Percentiles rank a stretch among this genome's conserved stretches.
Evolutionary conservation across 202 grass and related monocot species (phyloP).

Genomic region (Elaeis oleifera): DNA sequence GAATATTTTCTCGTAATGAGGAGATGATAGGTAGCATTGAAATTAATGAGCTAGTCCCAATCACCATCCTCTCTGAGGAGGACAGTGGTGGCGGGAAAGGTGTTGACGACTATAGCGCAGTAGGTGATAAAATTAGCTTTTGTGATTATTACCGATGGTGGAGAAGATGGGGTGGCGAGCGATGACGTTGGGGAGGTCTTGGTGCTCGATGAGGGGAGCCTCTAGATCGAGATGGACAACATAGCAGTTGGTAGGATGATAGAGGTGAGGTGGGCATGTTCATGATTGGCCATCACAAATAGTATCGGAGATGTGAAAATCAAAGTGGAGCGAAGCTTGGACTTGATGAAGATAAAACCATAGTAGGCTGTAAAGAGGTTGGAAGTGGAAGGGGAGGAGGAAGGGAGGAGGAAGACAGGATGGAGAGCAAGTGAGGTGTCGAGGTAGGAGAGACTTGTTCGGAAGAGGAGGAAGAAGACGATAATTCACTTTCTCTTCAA

Average conservation of each 20-base stretch:
- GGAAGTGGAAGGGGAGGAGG: not conserved
- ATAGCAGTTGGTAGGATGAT: conserved; percentile 63
- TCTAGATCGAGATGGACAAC: conserved; percentile 71
- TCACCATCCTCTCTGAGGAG: conserved; percentile 44
- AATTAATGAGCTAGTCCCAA: conserved; percentile 88
- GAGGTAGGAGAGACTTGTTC: not conserved
- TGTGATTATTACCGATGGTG: conserved; percentile 38
- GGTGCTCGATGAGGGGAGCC: conserved; percentile 47
- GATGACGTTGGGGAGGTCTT: conserved; percentile 32
- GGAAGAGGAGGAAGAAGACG: conserved; percentile 21
- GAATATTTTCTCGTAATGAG: not conserved
- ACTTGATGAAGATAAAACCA: not conserved
- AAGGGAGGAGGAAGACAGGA: conserved; percentile 8
- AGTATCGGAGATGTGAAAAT: conserved; percentile 56
- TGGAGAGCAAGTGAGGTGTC: conserved; percentile 9
- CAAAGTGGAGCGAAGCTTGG: not conserved
- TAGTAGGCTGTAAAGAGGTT: not conserved
- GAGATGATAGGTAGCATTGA: conserved; percentile 72
- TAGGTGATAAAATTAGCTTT: conserved; percentile 82
- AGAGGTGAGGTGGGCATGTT: conserved; percentile 53
- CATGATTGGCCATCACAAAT: conserved; percentile 42
- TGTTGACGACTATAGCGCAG: conserved; percentile 75
- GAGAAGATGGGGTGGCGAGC: conserved; percentile 40
- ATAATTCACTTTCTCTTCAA: too few species aligned
- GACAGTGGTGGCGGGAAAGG: conserved; percentile 53